phyloP scores from a whole-genome alignment of 129 eudicot genomes.

The Chrysanthemum lavandulifolium region DNA sequence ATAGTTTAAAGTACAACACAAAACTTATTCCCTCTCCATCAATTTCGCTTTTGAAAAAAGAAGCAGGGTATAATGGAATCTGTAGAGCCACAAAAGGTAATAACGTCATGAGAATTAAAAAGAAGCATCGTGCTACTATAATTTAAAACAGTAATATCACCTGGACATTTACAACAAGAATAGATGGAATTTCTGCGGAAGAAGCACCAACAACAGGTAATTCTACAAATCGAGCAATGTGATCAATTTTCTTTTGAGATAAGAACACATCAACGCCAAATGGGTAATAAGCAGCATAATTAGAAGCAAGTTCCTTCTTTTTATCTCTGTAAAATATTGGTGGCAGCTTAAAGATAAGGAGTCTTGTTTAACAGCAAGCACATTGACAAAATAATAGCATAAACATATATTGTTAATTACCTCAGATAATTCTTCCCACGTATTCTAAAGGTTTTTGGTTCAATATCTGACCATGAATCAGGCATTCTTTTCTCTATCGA shows the following conservation, averaged over 20 bases:
- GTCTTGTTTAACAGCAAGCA: not conserved
- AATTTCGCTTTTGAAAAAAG: constrained; percentile 63
- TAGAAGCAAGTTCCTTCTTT: constrained; percentile 68
- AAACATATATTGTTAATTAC: constrained; percentile 24
- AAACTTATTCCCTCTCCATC: constrained; percentile 82
- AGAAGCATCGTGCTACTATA: not conserved
- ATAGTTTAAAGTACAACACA: constrained; percentile 68
- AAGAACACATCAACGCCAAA: constrained; percentile 80
- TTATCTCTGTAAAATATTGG: constrained; percentile 53
- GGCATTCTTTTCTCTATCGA: constrained; percentile 61
- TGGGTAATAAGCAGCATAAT: constrained; percentile 69
- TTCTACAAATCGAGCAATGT: constrained; percentile 69
- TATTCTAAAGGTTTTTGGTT: constrained; percentile 62
- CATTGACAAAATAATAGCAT: not conserved
- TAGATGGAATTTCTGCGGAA: constrained; percentile 57
- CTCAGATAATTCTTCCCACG: constrained; percentile 62
- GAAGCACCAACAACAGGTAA: constrained; percentile 51
- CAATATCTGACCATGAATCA: constrained; percentile 69
- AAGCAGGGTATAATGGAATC: constrained; percentile 74
- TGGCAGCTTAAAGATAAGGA: not conserved
- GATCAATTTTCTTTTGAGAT: constrained; percentile 63
- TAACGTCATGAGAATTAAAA: not conserved
- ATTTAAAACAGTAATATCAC: constrained; percentile 27
- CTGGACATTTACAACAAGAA: constrained; percentile 85
- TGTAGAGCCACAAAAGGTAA: constrained; percentile 22